Conservation (phyloP, 2,329 filamentous ascomycete genomes). For the Alternaria brassicicola region DNA sequence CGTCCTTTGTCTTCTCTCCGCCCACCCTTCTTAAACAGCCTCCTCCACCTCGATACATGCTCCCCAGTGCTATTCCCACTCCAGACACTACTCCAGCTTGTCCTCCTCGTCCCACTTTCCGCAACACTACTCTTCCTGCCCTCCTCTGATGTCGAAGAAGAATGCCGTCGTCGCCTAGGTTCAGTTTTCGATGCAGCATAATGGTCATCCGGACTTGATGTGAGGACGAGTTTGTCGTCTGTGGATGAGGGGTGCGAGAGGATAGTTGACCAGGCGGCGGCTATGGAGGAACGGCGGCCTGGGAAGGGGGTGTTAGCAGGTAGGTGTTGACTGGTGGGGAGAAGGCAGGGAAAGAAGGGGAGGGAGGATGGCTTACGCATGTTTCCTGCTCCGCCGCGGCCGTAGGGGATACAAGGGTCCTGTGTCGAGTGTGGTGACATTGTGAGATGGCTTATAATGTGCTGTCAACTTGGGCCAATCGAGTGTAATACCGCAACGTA, state of each 20-base stretch:
- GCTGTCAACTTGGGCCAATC: background rate
- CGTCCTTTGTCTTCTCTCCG: background rate
- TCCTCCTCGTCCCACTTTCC: background rate
- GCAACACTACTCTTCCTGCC: slow-evolving; percentile 1
- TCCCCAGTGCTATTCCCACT: background rate
- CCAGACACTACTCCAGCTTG: background rate
- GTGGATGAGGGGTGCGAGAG: background rate
- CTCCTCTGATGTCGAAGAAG: background rate
- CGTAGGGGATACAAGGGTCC: slow-evolving; percentile 17
- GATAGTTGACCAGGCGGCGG: slow-evolving; percentile 13
- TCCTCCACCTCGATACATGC: background rate
- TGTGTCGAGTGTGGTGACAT: background rate
- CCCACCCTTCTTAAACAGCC: background rate
- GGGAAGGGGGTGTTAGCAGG: background rate
- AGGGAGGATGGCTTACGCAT: slow-evolving; percentile 9
- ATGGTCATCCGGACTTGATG: slow-evolving; percentile 11
- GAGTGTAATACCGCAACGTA: too few species aligned
- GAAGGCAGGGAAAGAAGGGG: too few species aligned
- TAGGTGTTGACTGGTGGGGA: background rate
- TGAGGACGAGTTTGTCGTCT: background rate
- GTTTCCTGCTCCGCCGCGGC: slow-evolving; percentile 20
- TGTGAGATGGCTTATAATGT: background rate
- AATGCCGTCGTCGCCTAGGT: background rate
- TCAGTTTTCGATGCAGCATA: slow-evolving; percentile 12
- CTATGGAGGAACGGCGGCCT: slow-evolving; percentile 21